These are phyloP conservation scores for Phytophthora rubi DNA, from an alignment of 352 stramenopile genomes.

Conservation along the genomic window DNA sequence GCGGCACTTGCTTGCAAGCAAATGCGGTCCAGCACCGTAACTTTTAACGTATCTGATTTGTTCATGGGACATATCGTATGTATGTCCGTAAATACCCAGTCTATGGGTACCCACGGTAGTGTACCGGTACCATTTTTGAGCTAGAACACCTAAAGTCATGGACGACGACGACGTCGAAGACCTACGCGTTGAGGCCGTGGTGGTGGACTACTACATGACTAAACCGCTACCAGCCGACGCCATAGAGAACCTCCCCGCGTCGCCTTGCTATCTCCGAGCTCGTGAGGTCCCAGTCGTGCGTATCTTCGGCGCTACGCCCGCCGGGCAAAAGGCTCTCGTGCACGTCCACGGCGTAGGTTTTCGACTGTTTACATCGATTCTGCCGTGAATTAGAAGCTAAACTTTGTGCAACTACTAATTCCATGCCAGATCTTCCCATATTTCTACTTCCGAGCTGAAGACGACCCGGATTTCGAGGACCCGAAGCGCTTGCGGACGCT, in stretches of 20 bases:
- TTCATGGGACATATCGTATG: too few relatives aligned
- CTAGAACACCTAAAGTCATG: conserved; percentile 10
- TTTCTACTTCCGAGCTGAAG: conserved; percentile 87
- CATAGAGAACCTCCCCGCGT: conserved; percentile 52
- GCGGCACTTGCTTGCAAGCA: neutral
- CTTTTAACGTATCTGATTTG: too few relatives aligned
- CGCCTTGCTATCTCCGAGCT: conserved; percentile 74
- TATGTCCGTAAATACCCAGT: too few relatives aligned
- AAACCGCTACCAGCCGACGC: conserved; percentile 57
- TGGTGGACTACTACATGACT: conserved; percentile 87
- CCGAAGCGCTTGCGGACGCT: conserved; percentile 56
- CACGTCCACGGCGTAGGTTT: conserved; percentile 87
- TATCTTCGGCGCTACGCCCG: conserved; percentile 90
- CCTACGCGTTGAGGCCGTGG: conserved; percentile 74
- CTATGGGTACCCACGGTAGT: neutral
- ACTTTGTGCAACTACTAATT: neutral
- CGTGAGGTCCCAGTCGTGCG: conserved; percentile 85
- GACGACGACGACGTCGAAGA: conserved; percentile 41
- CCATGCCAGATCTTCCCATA: conserved; percentile 84
- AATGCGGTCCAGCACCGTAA: too few relatives aligned
- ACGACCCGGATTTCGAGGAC: conserved; percentile 70
- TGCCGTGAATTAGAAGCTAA: neutral
- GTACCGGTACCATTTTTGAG: neutral
- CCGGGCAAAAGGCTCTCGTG: conserved; percentile 89
- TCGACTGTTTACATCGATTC: neutral